A percentile compares a stretch with the other conserved stretches of the same genome.
These are phyloP conservation scores for Xylaria bambusicola DNA, from an alignment of 495 filamentous ascomycete species.

Conservation along the genomic window DNA sequence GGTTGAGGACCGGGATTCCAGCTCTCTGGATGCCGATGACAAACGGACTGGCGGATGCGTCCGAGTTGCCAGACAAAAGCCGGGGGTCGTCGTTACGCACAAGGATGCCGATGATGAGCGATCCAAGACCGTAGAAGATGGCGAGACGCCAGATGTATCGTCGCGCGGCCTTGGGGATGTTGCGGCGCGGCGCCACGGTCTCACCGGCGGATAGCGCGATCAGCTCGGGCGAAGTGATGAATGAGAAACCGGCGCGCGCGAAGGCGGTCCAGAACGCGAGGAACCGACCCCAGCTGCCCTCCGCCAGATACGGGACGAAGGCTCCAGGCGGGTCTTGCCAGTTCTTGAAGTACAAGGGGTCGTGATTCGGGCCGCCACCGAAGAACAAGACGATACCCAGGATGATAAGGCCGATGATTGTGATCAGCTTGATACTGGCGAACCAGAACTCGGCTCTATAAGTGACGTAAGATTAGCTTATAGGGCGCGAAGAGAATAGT, in stretches of 20 bases:
- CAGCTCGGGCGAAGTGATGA: slow-evolving; percentile 52
- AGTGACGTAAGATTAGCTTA: slow-evolving; percentile 3
- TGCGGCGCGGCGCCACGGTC: slow-evolving; percentile 73
- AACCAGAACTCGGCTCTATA: slow-evolving; percentile 61
- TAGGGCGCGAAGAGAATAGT: neutral
- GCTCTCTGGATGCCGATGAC: slow-evolving; percentile 50
- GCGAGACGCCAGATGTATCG: slow-evolving; percentile 72
- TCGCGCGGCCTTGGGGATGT: slow-evolving; percentile 69
- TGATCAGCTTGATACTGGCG: slow-evolving; percentile 68
- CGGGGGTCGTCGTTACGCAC: slow-evolving; percentile 57
- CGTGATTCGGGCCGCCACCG: slow-evolving; percentile 61
- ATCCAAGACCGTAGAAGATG: slow-evolving; percentile 70
- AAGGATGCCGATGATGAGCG: slow-evolving; percentile 70
- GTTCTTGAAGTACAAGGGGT: slow-evolving; percentile 63
- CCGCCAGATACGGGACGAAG: slow-evolving; percentile 59
- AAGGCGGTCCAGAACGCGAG: slow-evolving; percentile 51
- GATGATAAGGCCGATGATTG: slow-evolving; percentile 68
- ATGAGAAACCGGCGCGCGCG: slow-evolving; percentile 49
- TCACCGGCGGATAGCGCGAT: slow-evolving; percentile 72
- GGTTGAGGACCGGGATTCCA: slow-evolving; percentile 47
- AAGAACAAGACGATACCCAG: slow-evolving; percentile 72
- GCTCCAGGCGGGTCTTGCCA: slow-evolving; percentile 70
- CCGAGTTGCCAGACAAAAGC: slow-evolving; percentile 54
- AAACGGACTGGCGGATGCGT: slow-evolving; percentile 67
- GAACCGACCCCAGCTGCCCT: slow-evolving; percentile 52